Base-by-base conservation (phyloP, 805 yeast species). In the Wickerhamomyces hampshirensis region DNA sequence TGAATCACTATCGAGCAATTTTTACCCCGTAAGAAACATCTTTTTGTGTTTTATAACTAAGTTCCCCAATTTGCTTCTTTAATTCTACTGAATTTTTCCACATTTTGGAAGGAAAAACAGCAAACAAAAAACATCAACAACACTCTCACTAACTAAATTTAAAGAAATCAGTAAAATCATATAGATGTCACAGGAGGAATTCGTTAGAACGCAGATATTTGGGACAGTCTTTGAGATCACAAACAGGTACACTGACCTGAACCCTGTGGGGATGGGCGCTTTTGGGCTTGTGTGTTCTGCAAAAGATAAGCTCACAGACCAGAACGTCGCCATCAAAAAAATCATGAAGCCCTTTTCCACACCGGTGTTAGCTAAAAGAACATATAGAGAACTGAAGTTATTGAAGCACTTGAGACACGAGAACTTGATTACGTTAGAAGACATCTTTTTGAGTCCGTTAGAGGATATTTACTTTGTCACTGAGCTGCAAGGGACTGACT, bases 191-290 rank as follows among this genome's bases (percentile, higher is more conserved):
- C 55, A 41, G 29, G 51, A 48, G 37, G 51, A 51, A 39, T 50
- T 46, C 14, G 37, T 43, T 17, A 46, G 96, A 65, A 86, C 95
- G 7, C 95, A 89, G 60, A 89, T 89, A 43, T 89, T 89, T 55
- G 96, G 96, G 34, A 89, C 98, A 2, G 91, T 89, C 30, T 89
- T 89, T 58, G 97, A 89, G 62, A 86, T 88, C 46, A 89, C 97
- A 28, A 80, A 77, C 53, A 66, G 96, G 47, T 93, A 93, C 65
- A 75, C 85, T 4, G 96, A 91, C 56, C 71, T 93, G 43, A 91
- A 88, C 55, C 98, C 99, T 2, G 96, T 93, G 34, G 99, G 99
- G 0, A 93, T 93, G 99, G 99, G 99, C 18, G 98, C 98, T 6
- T 93, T 93, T 59, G 99, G 99, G 5, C 72, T 93, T 14, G 99